Conservation (phyloP, 208 protist species). For the Trypanosoma rangeli region DNA sequence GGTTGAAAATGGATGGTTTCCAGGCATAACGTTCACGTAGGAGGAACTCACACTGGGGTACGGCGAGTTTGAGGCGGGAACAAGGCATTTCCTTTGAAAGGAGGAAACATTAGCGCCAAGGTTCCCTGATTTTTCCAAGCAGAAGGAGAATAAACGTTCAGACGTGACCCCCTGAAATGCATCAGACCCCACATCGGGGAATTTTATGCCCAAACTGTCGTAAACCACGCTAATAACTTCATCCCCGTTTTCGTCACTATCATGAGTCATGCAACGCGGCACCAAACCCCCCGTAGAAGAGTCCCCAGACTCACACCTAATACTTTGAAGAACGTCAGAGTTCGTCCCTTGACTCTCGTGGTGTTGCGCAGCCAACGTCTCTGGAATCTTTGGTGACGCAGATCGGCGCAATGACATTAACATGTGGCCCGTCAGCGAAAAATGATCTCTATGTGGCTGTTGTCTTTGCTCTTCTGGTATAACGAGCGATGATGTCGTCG, state of each 20-base stretch:
- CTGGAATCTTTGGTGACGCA: not conserved
- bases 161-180: not conserved
- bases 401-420: not conserved
- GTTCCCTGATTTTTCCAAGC: not conserved
- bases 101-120: not conserved
- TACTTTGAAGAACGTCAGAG: not conserved
- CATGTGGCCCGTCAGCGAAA: not conserved
- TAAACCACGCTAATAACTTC: not conserved
- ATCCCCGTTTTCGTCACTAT: not conserved
- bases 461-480: not conserved
- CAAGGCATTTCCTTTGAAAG: not conserved
- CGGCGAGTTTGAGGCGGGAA: conserved; percentile 11
- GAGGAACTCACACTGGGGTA: not conserved
- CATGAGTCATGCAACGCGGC: not conserved
- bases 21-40: not conserved
- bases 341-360: not conserved
- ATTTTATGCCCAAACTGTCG: not conserved
- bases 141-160: not conserved
- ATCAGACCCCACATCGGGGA: not conserved
- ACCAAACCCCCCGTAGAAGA: not conserved
- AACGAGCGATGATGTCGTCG: not conserved
- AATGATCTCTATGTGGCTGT: not conserved
- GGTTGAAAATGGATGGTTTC: conserved; percentile 16
- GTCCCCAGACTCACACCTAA: not conserved
- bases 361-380: not conserved